Percentiles rank a stretch among this genome's conserved stretches.
Conservation (phyloP, 2,329 filamentous ascomycete species). For the Nothophoma quercina region DNA sequence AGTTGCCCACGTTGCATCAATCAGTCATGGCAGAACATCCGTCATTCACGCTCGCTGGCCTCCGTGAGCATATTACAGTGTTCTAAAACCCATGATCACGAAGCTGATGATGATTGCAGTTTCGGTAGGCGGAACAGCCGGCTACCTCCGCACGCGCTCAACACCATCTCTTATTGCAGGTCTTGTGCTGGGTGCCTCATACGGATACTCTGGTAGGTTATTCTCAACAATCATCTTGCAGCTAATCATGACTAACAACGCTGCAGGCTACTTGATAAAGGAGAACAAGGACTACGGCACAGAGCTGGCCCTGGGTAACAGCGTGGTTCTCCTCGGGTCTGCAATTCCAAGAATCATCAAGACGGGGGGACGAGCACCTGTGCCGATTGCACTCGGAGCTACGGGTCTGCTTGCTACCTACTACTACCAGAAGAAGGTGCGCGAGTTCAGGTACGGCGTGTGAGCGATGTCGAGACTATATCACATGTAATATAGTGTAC, state of each 20-base stretch:
- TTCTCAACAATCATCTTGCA: not conserved
- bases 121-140: conserved; percentile 37
- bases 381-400: conserved; percentile 34
- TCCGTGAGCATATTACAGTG: conserved; percentile 23
- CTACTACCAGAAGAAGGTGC: conserved; percentile 42
- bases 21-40: conserved; percentile 38
- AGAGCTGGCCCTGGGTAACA: conserved; percentile 39
- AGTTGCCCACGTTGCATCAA: not conserved
- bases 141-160: conserved; percentile 38
- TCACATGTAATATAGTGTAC: not conserved
- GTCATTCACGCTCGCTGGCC: conserved; percentile 39
- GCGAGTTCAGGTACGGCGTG: conserved; percentile 40
- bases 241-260: not conserved
- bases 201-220: conserved; percentile 33
- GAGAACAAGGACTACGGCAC: conserved; percentile 40
- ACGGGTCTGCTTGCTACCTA: conserved; percentile 36
- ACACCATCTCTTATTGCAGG: conserved; percentile 39
- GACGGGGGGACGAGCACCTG: conserved; percentile 37
- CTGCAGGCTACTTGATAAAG: conserved; percentile 37
- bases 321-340: conserved; percentile 32
- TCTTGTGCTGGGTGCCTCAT: conserved; percentile 35
- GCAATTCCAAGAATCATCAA: conserved; percentile 38
- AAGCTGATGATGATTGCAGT: conserved; percentile 25
- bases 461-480: conserved; percentile 4
- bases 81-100: not conserved